These are phyloP conservation scores for Alloteropsis semialata DNA, from an alignment of 176 grass and related monocot genomes.

Conservation along the genomic window DNA sequence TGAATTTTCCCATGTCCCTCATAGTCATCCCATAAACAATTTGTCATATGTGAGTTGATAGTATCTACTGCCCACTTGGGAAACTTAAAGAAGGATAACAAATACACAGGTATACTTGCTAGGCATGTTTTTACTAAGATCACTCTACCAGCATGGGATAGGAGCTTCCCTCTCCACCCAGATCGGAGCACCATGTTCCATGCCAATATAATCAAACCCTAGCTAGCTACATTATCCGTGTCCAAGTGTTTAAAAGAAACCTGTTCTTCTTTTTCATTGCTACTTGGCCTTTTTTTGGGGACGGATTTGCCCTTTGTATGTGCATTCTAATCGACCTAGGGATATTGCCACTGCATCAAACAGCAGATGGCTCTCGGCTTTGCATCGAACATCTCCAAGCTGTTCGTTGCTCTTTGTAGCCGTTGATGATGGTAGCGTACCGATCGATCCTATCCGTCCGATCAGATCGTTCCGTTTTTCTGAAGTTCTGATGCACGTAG, in stretches of 20 bases:
- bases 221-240: neutral
- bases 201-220: neutral
- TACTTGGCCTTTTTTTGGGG: neutral
- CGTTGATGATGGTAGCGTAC: neutral
- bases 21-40: too few species aligned
- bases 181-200: neutral
- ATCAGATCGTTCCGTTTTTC: neutral
- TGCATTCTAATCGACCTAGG: neutral
- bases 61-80: too few species aligned
- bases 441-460: neutral
- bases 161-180: too few species aligned
- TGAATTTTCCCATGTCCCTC: too few species aligned
- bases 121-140: too few species aligned
- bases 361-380: neutral
- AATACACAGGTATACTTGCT: too few species aligned
- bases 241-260: neutral
- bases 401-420: neutral
- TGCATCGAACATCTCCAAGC: neutral
- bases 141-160: too few species aligned
- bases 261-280: neutral
- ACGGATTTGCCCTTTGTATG: constrained; percentile 11
- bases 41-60: too few species aligned
- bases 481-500: neutral
- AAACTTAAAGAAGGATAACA: too few species aligned
- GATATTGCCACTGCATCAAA: neutral